Conservation (phyloP, 129 eudicot genomes). For the Arctium minus region DNA sequence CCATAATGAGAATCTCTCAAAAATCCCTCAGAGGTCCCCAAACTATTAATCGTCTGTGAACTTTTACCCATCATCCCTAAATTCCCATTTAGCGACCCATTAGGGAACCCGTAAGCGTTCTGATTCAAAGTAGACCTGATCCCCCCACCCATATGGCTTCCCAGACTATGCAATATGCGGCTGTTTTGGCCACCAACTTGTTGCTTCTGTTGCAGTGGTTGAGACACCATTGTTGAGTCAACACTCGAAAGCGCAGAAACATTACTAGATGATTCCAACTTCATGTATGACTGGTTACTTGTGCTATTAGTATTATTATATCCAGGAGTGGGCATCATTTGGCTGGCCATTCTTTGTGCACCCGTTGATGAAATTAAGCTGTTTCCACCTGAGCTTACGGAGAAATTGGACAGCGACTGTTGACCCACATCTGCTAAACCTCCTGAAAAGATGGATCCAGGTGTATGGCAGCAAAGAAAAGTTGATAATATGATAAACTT, state of each 20-base stretch:
- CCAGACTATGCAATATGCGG: slow-evolving; percentile 74
- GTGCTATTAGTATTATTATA: slow-evolving; percentile 39
- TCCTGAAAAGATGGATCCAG: slow-evolving; percentile 40
- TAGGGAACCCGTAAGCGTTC: slow-evolving; percentile 52
- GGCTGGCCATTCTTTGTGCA: slow-evolving; percentile 70
- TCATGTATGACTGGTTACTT: slow-evolving; percentile 46
- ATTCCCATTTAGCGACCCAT: slow-evolving; percentile 63
- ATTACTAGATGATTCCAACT: slow-evolving; percentile 50
- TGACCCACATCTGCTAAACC: slow-evolving; percentile 52
- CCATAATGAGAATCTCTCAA: slow-evolving; percentile 46
- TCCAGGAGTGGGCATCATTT: slow-evolving; percentile 99
- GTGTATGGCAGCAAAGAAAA: slow-evolving; percentile 1
- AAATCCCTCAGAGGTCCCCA: slow-evolving; percentile 65
- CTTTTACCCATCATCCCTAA: slow-evolving; percentile 56
- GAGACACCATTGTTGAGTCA: slow-evolving; percentile 60
- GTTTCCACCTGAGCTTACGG: slow-evolving; percentile 41
- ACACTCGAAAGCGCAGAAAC: slow-evolving; percentile 44
- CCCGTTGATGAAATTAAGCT: slow-evolving; percentile 39
- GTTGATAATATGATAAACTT: neutral
- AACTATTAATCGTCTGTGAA: slow-evolving; percentile 52
- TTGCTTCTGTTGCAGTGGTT: slow-evolving; percentile 66
- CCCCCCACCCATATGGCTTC: slow-evolving; percentile 83
- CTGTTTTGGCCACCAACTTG: slow-evolving; percentile 75
- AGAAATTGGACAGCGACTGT: slow-evolving; percentile 49
- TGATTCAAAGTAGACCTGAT: slow-evolving; percentile 73